These are phyloP conservation scores for Gnetum montanum DNA, from an alignment of 75 land plant species.

Conservation along the genomic window DNA sequence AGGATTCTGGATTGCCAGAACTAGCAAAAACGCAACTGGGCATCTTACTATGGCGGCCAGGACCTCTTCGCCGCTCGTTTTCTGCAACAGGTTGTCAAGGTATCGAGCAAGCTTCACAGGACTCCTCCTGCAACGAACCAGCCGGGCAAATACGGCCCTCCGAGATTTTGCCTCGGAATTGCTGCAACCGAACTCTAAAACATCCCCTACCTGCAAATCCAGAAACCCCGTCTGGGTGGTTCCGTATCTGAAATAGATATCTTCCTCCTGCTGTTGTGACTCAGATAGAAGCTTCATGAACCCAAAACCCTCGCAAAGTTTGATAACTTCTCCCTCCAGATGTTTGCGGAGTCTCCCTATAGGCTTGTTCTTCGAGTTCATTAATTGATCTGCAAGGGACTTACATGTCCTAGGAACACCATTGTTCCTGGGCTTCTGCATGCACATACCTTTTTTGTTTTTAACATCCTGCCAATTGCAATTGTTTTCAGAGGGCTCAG, in stretches of 20 bases:
- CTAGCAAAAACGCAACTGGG: background rate
- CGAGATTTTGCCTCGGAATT: background rate
- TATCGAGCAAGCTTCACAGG: background rate
- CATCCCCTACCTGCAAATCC: background rate
- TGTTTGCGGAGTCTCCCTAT: too few species aligned
- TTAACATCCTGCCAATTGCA: too few species aligned
- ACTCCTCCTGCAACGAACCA: background rate
- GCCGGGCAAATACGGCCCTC: background rate
- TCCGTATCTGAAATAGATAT: conserved; percentile 2
- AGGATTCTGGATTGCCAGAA: background rate
- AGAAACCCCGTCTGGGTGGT: background rate
- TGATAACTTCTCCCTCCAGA: too few species aligned
- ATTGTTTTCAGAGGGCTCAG: too few species aligned
- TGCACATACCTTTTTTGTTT: too few species aligned
- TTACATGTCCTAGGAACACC: too few species aligned
- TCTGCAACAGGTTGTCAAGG: background rate
- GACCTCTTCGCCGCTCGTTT: background rate
- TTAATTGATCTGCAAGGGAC: too few species aligned
- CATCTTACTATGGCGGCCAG: background rate
- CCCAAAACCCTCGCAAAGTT: conserved; percentile 1
- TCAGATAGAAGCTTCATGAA: background rate
- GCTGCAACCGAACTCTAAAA: background rate
- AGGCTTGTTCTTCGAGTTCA: too few species aligned
- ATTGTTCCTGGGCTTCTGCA: too few species aligned
- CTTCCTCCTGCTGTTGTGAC: background rate